A percentile compares a stretch with the other conserved stretches of the same genome.
Evolutionary conservation across 441 rosid genomes (phyloP).

Genomic region (Viola pubescens): DNA sequence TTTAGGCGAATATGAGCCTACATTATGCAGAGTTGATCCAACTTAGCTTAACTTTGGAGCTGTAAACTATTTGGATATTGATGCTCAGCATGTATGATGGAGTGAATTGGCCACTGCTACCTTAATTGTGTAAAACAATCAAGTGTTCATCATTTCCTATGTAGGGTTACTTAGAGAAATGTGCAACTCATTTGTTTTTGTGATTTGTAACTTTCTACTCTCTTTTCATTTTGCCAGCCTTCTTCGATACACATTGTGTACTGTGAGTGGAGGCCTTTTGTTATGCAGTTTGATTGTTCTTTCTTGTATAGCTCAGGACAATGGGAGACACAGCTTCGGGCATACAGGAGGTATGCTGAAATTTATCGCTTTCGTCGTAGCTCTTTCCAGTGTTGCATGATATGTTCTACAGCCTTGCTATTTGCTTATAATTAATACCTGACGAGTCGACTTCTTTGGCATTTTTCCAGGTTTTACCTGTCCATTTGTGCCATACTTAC

Average conservation of each 20-base stretch:
- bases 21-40: no score
- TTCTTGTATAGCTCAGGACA: conserved; percentile 58
- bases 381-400: not conserved
- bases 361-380: conserved; percentile 1
- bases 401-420: not conserved
- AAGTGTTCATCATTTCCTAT: no score
- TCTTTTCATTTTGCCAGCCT: conserved; percentile 33
- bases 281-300: conserved; percentile 57
- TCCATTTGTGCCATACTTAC: conserved; percentile 62
- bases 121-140: no score
- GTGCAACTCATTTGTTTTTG: not conserved
- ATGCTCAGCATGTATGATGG: no score
- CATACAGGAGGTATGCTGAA: conserved; percentile 54
- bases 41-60: no score
- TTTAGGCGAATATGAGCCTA: no score
- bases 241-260: conserved; percentile 39
- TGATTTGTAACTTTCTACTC: conserved; percentile 3
- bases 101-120: no score
- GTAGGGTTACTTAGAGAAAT: not conserved
- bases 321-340: conserved; percentile 63
- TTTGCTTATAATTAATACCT: not conserved
- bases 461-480: conserved; percentile 54
- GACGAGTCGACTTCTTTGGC: not conserved
- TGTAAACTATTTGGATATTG: no score
- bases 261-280: conserved; percentile 49